Conservation (phyloP, 331 rosid species). For the Prunus yedoensis region DNA sequence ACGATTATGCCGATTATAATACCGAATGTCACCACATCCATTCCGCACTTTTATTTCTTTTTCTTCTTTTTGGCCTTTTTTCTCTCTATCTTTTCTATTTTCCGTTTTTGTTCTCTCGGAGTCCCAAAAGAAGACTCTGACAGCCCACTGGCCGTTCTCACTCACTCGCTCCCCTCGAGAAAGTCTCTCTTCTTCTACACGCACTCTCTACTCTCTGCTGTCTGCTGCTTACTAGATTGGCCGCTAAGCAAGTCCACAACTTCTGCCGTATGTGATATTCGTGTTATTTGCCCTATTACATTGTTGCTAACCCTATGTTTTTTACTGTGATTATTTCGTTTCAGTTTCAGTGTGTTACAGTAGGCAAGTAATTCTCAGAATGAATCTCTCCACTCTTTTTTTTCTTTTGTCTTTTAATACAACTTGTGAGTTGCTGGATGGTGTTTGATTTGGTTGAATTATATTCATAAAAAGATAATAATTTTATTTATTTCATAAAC, state of each 20-base stretch:
- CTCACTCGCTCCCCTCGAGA: too few relatives aligned
- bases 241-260: background rate
- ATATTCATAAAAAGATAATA: too few relatives aligned
- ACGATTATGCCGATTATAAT: slow-evolving; percentile 69
- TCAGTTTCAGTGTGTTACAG: background rate
- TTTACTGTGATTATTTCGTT: background rate
- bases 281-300: background rate
- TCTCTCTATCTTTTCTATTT: background rate
- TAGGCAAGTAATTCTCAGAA: background rate
- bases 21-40: slow-evolving; percentile 86
- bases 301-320: too few relatives aligned
- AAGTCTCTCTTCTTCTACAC: too few relatives aligned
- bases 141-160: background rate
- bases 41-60: background rate
- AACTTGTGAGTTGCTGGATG: too few relatives aligned
- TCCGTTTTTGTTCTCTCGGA: background rate
- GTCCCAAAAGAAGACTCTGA: slow-evolving; percentile 1
- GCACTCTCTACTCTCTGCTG: background rate
- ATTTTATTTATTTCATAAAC: too few relatives aligned
- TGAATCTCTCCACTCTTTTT: background rate
- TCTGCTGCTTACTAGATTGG: slow-evolving; percentile 1
- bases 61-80: background rate
- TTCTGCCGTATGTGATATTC: background rate
- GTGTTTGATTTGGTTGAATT: too few relatives aligned
- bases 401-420: background rate